Evolutionary conservation across 331 rosid species (phyloP), one percentile per base, ranked within the genome.

Genomic region (Quercus tomentella): DNA sequence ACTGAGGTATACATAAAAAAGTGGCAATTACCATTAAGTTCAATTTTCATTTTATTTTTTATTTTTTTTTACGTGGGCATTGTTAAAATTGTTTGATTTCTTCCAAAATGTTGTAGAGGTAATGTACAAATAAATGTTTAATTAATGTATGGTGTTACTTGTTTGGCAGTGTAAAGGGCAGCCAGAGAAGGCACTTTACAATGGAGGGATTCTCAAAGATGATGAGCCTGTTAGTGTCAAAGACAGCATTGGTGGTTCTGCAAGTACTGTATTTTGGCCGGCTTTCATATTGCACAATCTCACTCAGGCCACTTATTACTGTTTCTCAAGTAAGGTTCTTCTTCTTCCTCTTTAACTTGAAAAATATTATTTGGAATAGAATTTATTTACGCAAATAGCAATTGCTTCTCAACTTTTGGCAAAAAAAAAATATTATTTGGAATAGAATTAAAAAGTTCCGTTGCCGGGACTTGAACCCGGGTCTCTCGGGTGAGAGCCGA

Each of bases 381-480:
- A 30, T 30, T 30, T 3, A 30, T 30, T 30, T 3, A 30, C 4
- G 4, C 31, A 30, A 30, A 30, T 30, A 30, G 1, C 31, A 30
- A 30, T 30, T 30, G 31, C 31, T 30, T 30, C 31, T 30, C 31
- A 30, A 30, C 31, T 4, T 30, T 30, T 30, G 31, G 31, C 4
- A 4, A 30, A 30, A 30, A 30, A 30, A 28, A 28, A 28, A 3
- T 28, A 28, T 28, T 28, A 28, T 28, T 28, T 3, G 30, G 4
- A 25, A 28, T n/a, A 10, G 11, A 12, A 7, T 0, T 0, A 0
- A 25, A 28, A 15, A 11, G 2, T 86, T 90, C 90, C 88, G 92
- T 88, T 89, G 90, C 92, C 92, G 89, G 92, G 91, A 88, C 76
- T 85, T 10, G 89, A 86, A 86, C 92, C 82, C 88, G 84, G 86